A percentile compares a stretch with the other conserved stretches of the same genome.
Evolutionary conservation across 169 alveolate species (phyloP).

Genomic region (Plasmodium falciparum): DNA sequence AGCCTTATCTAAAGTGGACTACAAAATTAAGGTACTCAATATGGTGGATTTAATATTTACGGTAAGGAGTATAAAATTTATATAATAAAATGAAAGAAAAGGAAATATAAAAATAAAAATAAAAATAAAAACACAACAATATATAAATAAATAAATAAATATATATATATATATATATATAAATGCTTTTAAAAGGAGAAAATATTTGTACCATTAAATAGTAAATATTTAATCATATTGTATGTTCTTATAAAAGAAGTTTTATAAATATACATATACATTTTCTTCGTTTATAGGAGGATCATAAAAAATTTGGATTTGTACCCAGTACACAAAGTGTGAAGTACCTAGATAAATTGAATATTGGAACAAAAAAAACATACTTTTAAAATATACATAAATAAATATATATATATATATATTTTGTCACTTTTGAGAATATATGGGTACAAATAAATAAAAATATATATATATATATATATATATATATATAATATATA

Average conservation of each 20-base stretch:
- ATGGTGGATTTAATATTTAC: slow-evolving; percentile 53
- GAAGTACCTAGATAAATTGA: slow-evolving; percentile 35
- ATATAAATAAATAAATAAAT: slow-evolving; percentile 6
- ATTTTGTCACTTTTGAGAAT: slow-evolving; percentile 9
- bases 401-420: background rate
- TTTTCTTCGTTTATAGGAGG: slow-evolving; percentile 18
- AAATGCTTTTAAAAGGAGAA: no score
- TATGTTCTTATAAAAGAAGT: no score
- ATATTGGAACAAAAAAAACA: slow-evolving; percentile 43
- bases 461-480: background rate
- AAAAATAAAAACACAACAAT: background rate
- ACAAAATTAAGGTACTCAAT: slow-evolving; percentile 64
- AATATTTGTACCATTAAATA: no score
- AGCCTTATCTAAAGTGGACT: background rate
- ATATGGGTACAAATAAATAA: slow-evolving; percentile 4
- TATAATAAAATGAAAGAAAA: background rate
- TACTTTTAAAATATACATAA: slow-evolving; percentile 29
- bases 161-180: background rate
- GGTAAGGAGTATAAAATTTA: slow-evolving; percentile 20
- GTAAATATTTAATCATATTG: no score
- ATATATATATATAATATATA: background rate
- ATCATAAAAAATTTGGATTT: slow-evolving; percentile 51
- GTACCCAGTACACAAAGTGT: slow-evolving; percentile 61
- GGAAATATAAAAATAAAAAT: background rate
- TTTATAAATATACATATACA: background rate